phyloP scores from a whole-genome alignment of 2,329 filamentous ascomycete species.

The Colletotrichum sansevieriae region DNA sequence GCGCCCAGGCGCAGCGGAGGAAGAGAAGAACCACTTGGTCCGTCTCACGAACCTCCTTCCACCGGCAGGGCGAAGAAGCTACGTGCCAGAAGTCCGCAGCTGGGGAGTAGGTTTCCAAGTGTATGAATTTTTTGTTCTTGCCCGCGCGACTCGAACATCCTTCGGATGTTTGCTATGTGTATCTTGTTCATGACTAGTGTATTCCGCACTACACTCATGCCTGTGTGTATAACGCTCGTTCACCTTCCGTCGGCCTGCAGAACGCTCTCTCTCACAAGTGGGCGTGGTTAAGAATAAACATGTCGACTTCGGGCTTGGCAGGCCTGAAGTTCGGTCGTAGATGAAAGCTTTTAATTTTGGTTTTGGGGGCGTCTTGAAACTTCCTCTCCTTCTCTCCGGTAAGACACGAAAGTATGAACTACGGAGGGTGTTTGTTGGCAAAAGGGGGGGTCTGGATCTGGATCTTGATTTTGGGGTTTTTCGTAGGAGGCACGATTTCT shows the following conservation, averaged over 20 bases:
- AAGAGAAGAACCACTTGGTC: slow-evolving; percentile 17
- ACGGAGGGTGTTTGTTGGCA: too few relatives aligned
- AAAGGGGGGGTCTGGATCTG: neutral
- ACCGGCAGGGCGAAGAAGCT: neutral
- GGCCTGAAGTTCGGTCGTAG: slow-evolving; percentile 32
- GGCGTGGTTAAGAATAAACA: neutral
- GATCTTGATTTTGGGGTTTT: too few relatives aligned
- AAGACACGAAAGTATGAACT: too few relatives aligned
- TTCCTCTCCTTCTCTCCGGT: too few relatives aligned
- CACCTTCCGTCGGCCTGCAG: neutral
- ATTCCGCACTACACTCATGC: neutral
- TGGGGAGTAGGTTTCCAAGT: neutral
- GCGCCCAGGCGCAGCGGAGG: neutral
- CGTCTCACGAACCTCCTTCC: slow-evolving; percentile 34
- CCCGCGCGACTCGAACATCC: neutral
- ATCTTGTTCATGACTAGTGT: neutral
- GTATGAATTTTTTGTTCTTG: slow-evolving; percentile 5
- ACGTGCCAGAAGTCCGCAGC: too few relatives aligned
- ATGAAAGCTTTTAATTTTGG: neutral
- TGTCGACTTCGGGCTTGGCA: slow-evolving; percentile 31
- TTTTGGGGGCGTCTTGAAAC: too few relatives aligned
- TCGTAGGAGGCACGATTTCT: too few relatives aligned
- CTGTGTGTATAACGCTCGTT: slow-evolving; percentile 2
- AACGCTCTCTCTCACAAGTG: neutral
- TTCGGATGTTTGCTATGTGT: neutral